Base-by-base conservation (phyloP, 1,139 yeast species). In the Kodamaea alishanica region DNA sequence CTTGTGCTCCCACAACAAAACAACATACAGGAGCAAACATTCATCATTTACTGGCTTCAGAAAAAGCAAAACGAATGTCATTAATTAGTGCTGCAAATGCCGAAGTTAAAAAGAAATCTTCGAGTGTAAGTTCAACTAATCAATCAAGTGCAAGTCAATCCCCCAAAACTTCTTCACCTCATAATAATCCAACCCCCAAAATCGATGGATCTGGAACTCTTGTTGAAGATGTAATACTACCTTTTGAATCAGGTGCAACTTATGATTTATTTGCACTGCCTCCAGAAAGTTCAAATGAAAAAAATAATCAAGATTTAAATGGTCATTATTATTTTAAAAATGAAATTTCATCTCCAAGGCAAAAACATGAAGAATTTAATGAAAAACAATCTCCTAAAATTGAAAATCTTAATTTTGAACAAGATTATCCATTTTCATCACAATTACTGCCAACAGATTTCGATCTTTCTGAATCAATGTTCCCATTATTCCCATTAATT, bases 401-500 rank as follows among this genome's bases (percentile, higher is more conserved):
- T 11, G 34, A 31, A 20, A 28, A 31, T 8, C 11, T 31, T 3
- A 22, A 22, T 10, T 24, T 31, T 26, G 34, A 31, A 31, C 34
- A 31, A 24, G 34, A 31, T 10, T 31, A 31, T 23, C 34, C 34
- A 9, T 31, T 31, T 31, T 26, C 34, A 2, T 20, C 34, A 6
- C 27, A 26, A 20, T 28, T 24, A 15, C 20, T 31, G 6, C 52
- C 52, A 1, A 40, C 40, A 10, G 53, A 49, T 30, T 28, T 48
- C 28, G 49, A 48, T 28, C 32, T 46, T 40, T 48, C 43, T 35
- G 58, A 63, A 34, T 55, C 58, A 26, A 63, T 70, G 61, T 75
- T 75, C 47, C 81, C 81, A 2, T 59, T 76, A 25, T 75, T 73
- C 41, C 79, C 81, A 0, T 58, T 76, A 39, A 73, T 75, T 32